Base-by-base conservation (phyloP, 2,329 filamentous ascomycete genomes). In the Chaetothyriales sp. region DNA sequence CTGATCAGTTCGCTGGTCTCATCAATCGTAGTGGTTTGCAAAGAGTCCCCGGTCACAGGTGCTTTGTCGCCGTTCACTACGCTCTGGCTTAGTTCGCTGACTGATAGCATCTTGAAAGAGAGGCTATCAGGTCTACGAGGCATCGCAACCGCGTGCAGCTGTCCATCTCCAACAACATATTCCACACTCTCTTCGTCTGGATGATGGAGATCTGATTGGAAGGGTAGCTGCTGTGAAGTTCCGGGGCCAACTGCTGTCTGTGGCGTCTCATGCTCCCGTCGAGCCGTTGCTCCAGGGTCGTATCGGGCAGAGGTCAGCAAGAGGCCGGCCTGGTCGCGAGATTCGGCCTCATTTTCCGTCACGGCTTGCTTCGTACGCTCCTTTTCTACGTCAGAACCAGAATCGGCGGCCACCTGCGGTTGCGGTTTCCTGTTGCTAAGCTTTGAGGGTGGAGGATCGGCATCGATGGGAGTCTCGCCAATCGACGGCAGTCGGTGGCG, bases 111-210 rank as follows among this genome's bases (percentile, higher is more conserved):
- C 43, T 81, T 76, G 22, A 89, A 75, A 48, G 83, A 80, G 20
- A 95, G 72, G 18, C 85, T 85, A 50, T 81, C 77, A 1, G 87
- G 87, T 56, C 90, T 94, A 19, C 87, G 80, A 60, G 85, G 85
- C 15, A 85, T 80, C 6, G 88, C 88, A 71, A 5, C 75, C 74
- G 46, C 80, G 72, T 50, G 82, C 77, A 67, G 83, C 33, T 40
- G 33, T 40, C 33, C 33, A 40, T 40, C 33, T 13, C 33, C 33
- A 15, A 40, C 33, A 13, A 40, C 33, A 15, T 40, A 40, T 40
- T 40, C 33, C 13, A 40, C 33, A 15, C 33, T 40, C 10, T 40
- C 33, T 80, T 47, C 82, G 66, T 8, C 73, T 25, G 22, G 72
- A 1, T 77, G 76, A 54, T 86, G 81, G 51, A 77, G 77, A 48